Evolutionary conservation across 164 flowering plant genomes (phyloP), one percentile per base, ranked within the genome.

Genomic region (Nymphaea colorata): DNA sequence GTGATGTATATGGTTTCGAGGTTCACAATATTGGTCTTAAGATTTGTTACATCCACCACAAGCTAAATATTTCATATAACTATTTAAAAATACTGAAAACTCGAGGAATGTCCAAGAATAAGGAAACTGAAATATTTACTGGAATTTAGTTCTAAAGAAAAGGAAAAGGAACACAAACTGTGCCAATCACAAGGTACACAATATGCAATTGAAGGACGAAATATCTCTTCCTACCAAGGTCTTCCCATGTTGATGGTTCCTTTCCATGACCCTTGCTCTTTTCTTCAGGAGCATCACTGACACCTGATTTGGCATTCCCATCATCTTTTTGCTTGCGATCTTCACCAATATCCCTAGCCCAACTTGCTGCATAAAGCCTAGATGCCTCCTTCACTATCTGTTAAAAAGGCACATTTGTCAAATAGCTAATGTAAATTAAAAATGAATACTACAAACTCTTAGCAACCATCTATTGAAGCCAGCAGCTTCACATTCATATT

Each of bases 271-370:
- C 16, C 36, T 68, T 43, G 17, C 10, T 6, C 51, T 42, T 65
- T 36, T 74, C 66, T 57, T 11, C 77, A 68, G 71, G 77, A 65
- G 63, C 43, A 5, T 75, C 69, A 72, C 72, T 79, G 61, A 67
- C 78, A 51, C 12, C 63, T 25, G 69, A 79, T 61, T 75, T 77
- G 61, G 74, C 43, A 69, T 79, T 82, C 75, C 82, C 84, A 66
- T 83, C 83, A 62, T 88, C 89, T 75, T 86, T 72, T 64, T 93
- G 96, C 18, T 86, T 79, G 66, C 89, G 93, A 4, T 93, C 94
- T 69, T 92, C 94, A 74, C 94, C 96, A 73, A 93, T 90, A 79
- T 90, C 96, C 17, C 93, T 78, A n/a, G 90, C 93, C 93, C 96
- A 93, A 72, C 95, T 90, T 11, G 98, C 98, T 61, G 82, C 87